These are phyloP conservation scores for Blastomyces emzantsi DNA, from an alignment of 2,329 filamentous ascomycete species.

Conservation along the genomic window DNA sequence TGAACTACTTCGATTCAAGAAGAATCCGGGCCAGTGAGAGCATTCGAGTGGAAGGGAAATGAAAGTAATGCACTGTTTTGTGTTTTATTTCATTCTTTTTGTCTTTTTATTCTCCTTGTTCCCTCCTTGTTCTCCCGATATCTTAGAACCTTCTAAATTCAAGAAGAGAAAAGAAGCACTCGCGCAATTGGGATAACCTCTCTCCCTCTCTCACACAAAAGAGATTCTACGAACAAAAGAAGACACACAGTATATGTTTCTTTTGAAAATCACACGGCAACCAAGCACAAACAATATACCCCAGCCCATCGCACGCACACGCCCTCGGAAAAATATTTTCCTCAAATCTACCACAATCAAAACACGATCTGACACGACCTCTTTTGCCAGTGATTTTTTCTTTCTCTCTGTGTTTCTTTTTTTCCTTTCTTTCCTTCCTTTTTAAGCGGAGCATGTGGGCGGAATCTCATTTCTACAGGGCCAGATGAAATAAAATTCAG, in stretches of 20 bases:
- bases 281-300: background rate
- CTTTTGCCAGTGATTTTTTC: background rate
- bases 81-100: background rate
- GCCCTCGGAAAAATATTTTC: background rate
- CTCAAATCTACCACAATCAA: background rate
- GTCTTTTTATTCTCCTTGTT: background rate
- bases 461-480: constrained; percentile 1
- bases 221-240: background rate
- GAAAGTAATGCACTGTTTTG: background rate
- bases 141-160: background rate
- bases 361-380: background rate
- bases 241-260: background rate
- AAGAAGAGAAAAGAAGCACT: background rate
- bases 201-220: background rate
- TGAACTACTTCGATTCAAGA: constrained; percentile 67
- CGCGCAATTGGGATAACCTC: background rate
- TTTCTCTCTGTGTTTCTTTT: background rate
- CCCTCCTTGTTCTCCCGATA: background rate
- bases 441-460: constrained; percentile 3
- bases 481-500: background rate
- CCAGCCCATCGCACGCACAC: background rate
- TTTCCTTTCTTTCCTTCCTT: background rate
- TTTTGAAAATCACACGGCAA: background rate
- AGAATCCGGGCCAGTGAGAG: constrained; percentile 31
- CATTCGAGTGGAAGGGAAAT: background rate